phyloP scores from a whole-genome alignment of 495 filamentous ascomycete species.

The Aspergillus diversus region DNA sequence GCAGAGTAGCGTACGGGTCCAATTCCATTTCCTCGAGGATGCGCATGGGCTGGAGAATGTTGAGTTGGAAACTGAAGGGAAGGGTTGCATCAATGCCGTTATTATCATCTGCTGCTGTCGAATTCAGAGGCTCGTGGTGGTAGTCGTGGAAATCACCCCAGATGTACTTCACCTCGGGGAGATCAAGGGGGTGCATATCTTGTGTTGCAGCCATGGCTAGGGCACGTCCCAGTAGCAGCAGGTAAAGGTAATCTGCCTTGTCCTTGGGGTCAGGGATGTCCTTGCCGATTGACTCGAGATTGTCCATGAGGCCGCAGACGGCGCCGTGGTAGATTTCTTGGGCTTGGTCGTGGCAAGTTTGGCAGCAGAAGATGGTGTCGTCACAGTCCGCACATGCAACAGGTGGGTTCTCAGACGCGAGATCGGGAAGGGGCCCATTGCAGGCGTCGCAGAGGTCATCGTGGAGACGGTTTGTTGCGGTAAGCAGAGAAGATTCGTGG shows the following conservation, averaged over 20 bases:
- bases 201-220: slow-evolving; percentile 88
- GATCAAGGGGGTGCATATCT: slow-evolving; percentile 77
- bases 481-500: slow-evolving; percentile 76
- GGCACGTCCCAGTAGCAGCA: slow-evolving; percentile 75
- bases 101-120: slow-evolving; percentile 1
- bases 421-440: slow-evolving; percentile 69
- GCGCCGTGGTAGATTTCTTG: slow-evolving; percentile 78
- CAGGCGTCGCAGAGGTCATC: slow-evolving; percentile 86
- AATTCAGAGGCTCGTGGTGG: slow-evolving; percentile 18
- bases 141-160: slow-evolving; percentile 78
- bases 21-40: slow-evolving; percentile 90
- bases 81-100: slow-evolving; percentile 47
- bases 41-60: slow-evolving; percentile 80
- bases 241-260: slow-evolving; percentile 76
- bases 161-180: slow-evolving; percentile 86
- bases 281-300: slow-evolving; percentile 77
- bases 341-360: slow-evolving; percentile 71
- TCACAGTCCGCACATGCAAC: slow-evolving; percentile 74
- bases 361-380: slow-evolving; percentile 85
- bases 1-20: slow-evolving; percentile 72
- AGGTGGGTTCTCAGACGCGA: slow-evolving; percentile 47
- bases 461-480: slow-evolving; percentile 79
- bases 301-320: slow-evolving; percentile 76
- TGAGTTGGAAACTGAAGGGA: slow-evolving; percentile 86
- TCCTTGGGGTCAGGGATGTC: slow-evolving; percentile 70